Percentiles rank a stretch among this genome's conserved stretches.
Evolutionary conservation across 805 yeast genomes (phyloP).

Genomic region (Ogataea pignaliae): DNA sequence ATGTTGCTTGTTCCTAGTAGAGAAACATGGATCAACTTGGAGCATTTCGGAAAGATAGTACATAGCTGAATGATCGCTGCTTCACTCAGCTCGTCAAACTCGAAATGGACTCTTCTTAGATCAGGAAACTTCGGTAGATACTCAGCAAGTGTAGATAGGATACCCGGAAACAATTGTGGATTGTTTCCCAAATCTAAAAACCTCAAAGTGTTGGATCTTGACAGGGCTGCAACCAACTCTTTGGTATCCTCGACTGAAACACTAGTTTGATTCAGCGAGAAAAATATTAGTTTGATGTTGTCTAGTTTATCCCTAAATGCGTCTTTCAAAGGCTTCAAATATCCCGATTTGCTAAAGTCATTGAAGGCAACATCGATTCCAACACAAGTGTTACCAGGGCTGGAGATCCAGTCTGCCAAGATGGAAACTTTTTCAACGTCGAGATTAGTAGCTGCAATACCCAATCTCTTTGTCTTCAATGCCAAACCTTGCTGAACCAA

Average conservation of each 20-base stretch:
- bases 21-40: constrained; percentile 49
- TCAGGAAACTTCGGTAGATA: constrained; percentile 41
- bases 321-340: constrained; percentile 41
- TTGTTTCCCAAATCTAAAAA: constrained; percentile 51
- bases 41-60: constrained; percentile 42
- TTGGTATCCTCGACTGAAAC: constrained; percentile 35
- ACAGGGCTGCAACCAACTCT: constrained; percentile 35
- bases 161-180: constrained; percentile 48
- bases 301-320: constrained; percentile 29
- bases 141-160: constrained; percentile 40
- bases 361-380: constrained; percentile 57
- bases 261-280: constrained; percentile 49
- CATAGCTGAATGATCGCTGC: constrained; percentile 46
- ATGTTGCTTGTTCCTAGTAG: constrained; percentile 47
- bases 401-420: constrained; percentile 45
- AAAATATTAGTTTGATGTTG: constrained; percentile 38
- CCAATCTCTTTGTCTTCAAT: constrained; percentile 44
- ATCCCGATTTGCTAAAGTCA: constrained; percentile 41
- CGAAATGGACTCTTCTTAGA: constrained; percentile 50
- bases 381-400: constrained; percentile 40
- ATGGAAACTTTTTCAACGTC: constrained; percentile 37
- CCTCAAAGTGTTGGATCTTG: constrained; percentile 36
- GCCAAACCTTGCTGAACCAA: constrained; percentile 39
- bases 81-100: constrained; percentile 44
- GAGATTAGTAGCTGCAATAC: constrained; percentile 49